Evolutionary conservation across 805 yeast species (phyloP), one percentile per base, ranked within the genome.

Genomic region (Yarrowia sp.): DNA sequence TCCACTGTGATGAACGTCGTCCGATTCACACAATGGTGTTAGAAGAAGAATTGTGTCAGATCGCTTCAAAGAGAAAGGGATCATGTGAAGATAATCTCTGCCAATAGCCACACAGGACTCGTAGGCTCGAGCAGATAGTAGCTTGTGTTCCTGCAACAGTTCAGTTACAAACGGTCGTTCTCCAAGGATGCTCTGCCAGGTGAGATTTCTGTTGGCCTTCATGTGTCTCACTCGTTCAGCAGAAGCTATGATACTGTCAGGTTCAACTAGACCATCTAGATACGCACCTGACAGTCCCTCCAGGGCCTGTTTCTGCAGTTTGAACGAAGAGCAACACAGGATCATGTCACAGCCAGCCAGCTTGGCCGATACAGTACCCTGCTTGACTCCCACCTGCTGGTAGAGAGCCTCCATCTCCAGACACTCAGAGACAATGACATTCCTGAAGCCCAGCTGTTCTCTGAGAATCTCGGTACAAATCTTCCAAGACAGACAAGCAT

Each of bases 311-410:
- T 82, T 80, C 74, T 87, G 90, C 42, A 85, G 78, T 16, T 80
- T 78, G 72, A 77, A 77, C 72, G 86, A 85, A 72, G 85, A 87
- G 74, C 90, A 87, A 26, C 87, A 87, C 82, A 87, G 80, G 10
- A 87, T 85, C 70, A 87, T 77, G 74, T 87, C 90, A 76, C 90
- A 87, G 5, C 89, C 87, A 8, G 89, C 90, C 63, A 82, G 81
- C n/a, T 86, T 77, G 2, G 89, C 87, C 73, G 86, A 79, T 8
- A 85, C 82, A 0, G 86, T 87, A 10, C 89, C 90, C 75, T 87
- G 90, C n/a, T 87, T 86, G 45, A 87, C 79, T 5, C 90, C 90
- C 64, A 86, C 83, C n/a, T 86, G 84, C 68, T 85, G 87, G 74
- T 85, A 85, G 32, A 87, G 77, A 1, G 89, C 85, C 69, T 86